Conservation (phyloP, 2,329 filamentous ascomycete species). For the Diaporthe capsici region DNA sequence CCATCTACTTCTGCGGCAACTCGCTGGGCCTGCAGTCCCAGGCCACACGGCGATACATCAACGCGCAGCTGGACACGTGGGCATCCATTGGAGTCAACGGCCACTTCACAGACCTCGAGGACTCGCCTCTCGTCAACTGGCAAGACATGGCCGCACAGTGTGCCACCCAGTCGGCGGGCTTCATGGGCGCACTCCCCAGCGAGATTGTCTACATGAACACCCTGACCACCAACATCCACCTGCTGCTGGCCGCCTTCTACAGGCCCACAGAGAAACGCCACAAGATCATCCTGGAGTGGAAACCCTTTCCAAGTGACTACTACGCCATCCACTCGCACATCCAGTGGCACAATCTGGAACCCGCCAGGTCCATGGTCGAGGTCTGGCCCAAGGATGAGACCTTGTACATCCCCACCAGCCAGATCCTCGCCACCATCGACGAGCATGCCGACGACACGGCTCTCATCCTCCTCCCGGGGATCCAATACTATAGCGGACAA, state of each 20-base stretch:
- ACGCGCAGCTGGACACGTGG: constrained; percentile 86
- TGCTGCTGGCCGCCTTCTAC: constrained; percentile 90
- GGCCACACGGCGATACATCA: constrained; percentile 74
- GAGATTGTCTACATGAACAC: constrained; percentile 94
- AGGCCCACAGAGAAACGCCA: constrained; percentile 73
- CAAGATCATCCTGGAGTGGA: constrained; percentile 91
- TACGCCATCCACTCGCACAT: constrained; percentile 90
- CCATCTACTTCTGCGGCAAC: constrained; percentile 90
- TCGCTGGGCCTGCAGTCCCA: constrained; percentile 88
- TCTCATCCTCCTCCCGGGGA: constrained; percentile 84
- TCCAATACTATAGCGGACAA: constrained; percentile 95
- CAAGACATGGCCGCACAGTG: constrained; percentile 84
- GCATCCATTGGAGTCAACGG: constrained; percentile 86
- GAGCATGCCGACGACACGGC: constrained; percentile 80
- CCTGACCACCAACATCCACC: constrained; percentile 84
- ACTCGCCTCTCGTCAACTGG: constrained; percentile 79
- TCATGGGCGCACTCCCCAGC: constrained; percentile 79
- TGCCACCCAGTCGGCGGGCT: constrained; percentile 75
- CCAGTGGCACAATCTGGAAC: constrained; percentile 76
- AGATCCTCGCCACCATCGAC: constrained; percentile 81
- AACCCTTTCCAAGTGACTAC: constrained; percentile 90
- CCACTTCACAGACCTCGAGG: constrained; percentile 79
- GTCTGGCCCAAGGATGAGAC: constrained; percentile 42
- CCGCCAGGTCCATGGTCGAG: constrained; percentile 75
- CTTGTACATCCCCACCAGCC: constrained; percentile 77